Conservation (phyloP, 768 basidiomycete genomes). For the Lactifluus pinguis region DNA sequence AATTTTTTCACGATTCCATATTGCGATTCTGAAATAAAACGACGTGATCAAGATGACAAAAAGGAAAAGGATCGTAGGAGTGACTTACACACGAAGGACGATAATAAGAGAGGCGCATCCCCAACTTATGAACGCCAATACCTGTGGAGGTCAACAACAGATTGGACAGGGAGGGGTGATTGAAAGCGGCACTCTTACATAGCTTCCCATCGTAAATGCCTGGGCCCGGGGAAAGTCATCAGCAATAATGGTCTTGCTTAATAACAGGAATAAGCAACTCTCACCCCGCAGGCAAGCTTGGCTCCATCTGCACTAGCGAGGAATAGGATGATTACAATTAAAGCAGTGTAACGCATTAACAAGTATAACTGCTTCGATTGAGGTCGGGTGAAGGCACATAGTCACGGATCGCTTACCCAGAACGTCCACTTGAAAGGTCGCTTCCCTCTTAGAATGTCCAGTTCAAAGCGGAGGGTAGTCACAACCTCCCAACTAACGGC, state of each 20-base stretch:
- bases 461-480: no score
- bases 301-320: not conserved
- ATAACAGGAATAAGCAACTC: not conserved
- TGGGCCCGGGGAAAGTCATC: not conserved
- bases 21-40: not conserved
- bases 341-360: not conserved
- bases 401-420: no score
- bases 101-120: not conserved
- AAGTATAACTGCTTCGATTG: conserved; percentile 3
- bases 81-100: not conserved
- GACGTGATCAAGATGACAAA: not conserved
- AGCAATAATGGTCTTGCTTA: not conserved
- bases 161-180: not conserved
- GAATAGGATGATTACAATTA: not conserved
- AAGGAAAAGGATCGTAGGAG: not conserved
- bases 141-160: not conserved
- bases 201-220: not conserved
- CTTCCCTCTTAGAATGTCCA: no score
- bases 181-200: not conserved
- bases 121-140: not conserved
- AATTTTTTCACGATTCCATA: not conserved
- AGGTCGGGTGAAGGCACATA: no score
- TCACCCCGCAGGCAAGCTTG: not conserved
- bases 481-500: no score
- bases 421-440: no score